Evolutionary conservation across 2,329 filamentous ascomycete genomes (phyloP).

Genomic region (Aspergillus terreus): DNA sequence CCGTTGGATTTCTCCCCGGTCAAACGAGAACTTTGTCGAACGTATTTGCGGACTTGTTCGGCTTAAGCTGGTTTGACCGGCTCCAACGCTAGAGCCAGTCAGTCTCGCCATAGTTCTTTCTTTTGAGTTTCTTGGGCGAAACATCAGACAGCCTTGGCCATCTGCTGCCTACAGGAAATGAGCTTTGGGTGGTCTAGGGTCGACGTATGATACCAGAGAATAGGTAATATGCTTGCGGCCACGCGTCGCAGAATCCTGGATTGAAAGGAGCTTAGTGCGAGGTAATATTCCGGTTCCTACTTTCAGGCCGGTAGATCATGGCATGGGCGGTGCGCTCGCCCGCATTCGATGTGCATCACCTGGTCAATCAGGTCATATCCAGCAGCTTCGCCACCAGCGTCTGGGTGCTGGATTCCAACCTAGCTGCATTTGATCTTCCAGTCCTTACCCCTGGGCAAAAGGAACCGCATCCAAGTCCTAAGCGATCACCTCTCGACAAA

Average conservation of each 20-base stretch:
- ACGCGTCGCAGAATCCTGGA: not conserved
- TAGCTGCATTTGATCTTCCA: not conserved
- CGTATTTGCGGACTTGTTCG: not conserved
- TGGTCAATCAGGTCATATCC: conserved; percentile 9
- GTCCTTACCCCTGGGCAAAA: conserved; percentile 1
- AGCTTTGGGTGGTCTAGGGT: not conserved
- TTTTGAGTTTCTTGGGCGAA: too few species aligned
- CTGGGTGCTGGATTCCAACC: not conserved
- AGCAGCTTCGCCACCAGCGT: not conserved
- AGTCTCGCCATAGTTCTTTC: too few species aligned
- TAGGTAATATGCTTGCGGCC: not conserved
- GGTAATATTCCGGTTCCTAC: not conserved
- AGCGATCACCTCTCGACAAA: conserved; percentile 5
- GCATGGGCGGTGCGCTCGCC: conserved; percentile 1
- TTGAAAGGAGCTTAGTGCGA: not conserved
- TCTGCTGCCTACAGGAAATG: conserved; percentile 1
- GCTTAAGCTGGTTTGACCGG: not conserved
- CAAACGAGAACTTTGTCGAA: too few species aligned
- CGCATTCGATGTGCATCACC: conserved; percentile 18
- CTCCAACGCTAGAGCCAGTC: too few species aligned
- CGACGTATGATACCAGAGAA: not conserved
- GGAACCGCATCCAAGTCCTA: not conserved
- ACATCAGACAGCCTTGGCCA: not conserved
- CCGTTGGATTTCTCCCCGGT: too few species aligned
- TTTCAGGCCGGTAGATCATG: not conserved